Evolutionary conservation across 352 stramenopile species (phyloP).

Genomic region (Blastocystis sp.): DNA sequence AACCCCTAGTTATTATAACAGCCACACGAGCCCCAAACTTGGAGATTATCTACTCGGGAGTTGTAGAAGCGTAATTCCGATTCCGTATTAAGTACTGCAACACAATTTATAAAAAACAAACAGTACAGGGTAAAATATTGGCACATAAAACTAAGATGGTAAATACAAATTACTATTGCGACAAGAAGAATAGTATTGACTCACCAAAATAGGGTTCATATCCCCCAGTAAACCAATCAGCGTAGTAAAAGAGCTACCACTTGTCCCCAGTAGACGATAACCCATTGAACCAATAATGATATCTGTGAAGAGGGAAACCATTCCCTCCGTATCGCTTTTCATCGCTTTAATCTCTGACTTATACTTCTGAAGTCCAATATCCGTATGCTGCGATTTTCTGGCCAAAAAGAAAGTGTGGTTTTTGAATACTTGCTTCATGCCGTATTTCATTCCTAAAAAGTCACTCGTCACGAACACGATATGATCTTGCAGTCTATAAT

Average conservation of each 20-base stretch:
- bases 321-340: too few species aligned
- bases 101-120: neutral
- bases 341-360: neutral
- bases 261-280: neutral
- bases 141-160: neutral
- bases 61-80: neutral
- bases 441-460: neutral
- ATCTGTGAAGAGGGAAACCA: neutral
- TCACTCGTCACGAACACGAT: constrained; percentile 18
- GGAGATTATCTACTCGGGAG: neutral
- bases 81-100: neutral
- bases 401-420: neutral
- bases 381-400: neutral
- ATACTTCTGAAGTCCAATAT: neutral
- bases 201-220: neutral
- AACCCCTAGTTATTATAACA: neutral
- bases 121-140: neutral
- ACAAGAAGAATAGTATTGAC: neutral
- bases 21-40: neutral
- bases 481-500: neutral
- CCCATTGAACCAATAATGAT: neutral
- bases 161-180: neutral
- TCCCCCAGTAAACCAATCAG: neutral
- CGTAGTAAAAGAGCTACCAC: neutral
- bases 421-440: neutral